These are phyloP conservation scores for Leucaena leucocephala DNA, from an alignment of 306 rosid genomes.

Conservation along the genomic window DNA sequence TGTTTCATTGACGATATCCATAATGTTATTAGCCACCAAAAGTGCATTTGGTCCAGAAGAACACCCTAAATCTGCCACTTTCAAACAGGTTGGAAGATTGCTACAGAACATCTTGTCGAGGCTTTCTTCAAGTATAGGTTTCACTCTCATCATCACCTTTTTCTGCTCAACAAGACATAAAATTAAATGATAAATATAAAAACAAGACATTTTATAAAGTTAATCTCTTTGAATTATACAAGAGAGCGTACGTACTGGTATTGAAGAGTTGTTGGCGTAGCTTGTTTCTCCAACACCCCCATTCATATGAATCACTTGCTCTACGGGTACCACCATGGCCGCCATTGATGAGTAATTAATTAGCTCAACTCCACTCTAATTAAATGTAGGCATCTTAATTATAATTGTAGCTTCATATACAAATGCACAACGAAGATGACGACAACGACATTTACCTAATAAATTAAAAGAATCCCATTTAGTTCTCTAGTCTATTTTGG, in stretches of 20 bases:
- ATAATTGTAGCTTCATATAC: no score
- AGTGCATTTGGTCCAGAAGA: slow-evolving; percentile 50
- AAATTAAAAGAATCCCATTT: no score
- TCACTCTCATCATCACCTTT: not conserved
- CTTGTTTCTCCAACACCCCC: not conserved
- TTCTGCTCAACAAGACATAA: not conserved
- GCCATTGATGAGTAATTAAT: not conserved
- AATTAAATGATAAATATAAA: no score
- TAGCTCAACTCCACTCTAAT: no score
- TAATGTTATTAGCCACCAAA: not conserved
- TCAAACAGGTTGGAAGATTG: slow-evolving; percentile 35
- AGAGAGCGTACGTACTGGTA: not conserved
- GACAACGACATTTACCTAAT: no score
- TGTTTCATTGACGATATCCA: not conserved
- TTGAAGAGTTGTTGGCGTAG: not conserved
- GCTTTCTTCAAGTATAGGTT: slow-evolving; percentile 38
- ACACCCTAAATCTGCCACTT: slow-evolving; percentile 57
- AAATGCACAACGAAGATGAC: not conserved
- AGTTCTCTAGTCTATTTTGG: no score
- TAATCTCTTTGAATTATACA: not conserved
- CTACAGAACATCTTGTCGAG: slow-evolving; percentile 18
- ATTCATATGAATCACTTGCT: not conserved
- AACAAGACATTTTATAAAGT: not conserved
- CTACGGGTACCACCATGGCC: not conserved
- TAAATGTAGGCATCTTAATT: not conserved